Base-by-base conservation (phyloP, 495 filamentous ascomycete species). In the Penicillium malachiteum region DNA sequence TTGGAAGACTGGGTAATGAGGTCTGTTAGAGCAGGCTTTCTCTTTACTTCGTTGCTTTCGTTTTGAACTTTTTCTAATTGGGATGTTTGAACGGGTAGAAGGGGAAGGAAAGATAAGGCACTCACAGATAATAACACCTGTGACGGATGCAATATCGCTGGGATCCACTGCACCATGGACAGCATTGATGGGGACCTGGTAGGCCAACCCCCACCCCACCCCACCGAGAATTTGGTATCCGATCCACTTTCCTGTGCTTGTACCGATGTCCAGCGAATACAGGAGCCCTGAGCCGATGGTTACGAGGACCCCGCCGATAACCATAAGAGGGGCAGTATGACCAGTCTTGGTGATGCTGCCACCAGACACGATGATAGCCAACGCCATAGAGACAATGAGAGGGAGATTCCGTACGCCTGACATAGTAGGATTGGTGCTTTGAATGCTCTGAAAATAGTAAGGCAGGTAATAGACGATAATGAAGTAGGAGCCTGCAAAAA, bases 401-500 rank as follows among this genome's bases (percentile, higher is more conserved):
- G 83, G 77, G 3, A 86, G 71, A 35, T 77, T 82, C 8, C 67
- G 65, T 11, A 86, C 72, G 42, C 82, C 83, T 3, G 77, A 79
- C 10, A 64, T 52, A 40, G 73, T 71, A 7, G 84, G 76, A 16
- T 60, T 73, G 10, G 64, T 67, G 43, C 67, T 65, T 46, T 76
- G 62, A 44, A 86, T 70, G 21, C 60, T 65, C 57, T 88, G 85
- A 63, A 86, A 87, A 60, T 84, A 88, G 53, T 87, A 80, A 18
- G 84, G 83, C 3, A 87, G 68, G 54, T 82, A 87, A 64, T 84
- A 86, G 16, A 84, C 68, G 8, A 81, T 35, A 2, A 79, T 42
- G 55, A 78, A 77, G 56, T 76, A 78, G 1, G 61, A 55, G 11
- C 79, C 79, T 0, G 64, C 65, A 33, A 79, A 71, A 65, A 76